Evolutionary conservation across 129 eudicot species (phyloP).

Genomic region (Flaveria bidentis): DNA sequence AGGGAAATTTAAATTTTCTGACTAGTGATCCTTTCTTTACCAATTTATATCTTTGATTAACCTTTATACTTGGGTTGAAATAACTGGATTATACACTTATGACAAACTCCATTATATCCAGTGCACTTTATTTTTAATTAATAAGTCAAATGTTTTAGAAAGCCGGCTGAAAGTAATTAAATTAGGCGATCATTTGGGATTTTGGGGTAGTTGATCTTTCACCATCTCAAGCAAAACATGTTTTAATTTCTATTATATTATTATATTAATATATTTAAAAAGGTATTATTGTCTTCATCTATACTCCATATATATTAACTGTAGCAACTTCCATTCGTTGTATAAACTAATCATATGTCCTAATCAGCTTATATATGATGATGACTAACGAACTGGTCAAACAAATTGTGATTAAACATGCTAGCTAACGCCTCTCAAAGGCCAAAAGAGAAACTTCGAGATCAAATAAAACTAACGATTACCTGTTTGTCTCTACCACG

Average conservation of each 20-base stretch:
- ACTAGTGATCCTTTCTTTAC: too few species aligned
- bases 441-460: slow-evolving; percentile 8
- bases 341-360: background rate
- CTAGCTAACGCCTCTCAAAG: background rate
- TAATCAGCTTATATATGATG: background rate
- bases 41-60: too few species aligned
- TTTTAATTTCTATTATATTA: background rate
- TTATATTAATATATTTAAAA: background rate
- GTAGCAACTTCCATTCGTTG: background rate
- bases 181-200: slow-evolving; percentile 1
- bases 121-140: background rate
- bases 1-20: too few species aligned
- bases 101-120: background rate
- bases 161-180: background rate
- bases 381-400: slow-evolving; percentile 16
- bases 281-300: background rate
- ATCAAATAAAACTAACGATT: background rate
- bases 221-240: slow-evolving; percentile 2
- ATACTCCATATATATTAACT: background rate
- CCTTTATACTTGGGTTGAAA: background rate
- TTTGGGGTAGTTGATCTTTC: slow-evolving; percentile 12
- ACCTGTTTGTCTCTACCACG: background rate
- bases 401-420: background rate
- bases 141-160: background rate
- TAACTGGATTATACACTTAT: background rate